A percentile compares a stretch with the other conserved stretches of the same genome.
phyloP scores from a whole-genome alignment of 352 stramenopile species.

The Plasmopara halstedii region DNA sequence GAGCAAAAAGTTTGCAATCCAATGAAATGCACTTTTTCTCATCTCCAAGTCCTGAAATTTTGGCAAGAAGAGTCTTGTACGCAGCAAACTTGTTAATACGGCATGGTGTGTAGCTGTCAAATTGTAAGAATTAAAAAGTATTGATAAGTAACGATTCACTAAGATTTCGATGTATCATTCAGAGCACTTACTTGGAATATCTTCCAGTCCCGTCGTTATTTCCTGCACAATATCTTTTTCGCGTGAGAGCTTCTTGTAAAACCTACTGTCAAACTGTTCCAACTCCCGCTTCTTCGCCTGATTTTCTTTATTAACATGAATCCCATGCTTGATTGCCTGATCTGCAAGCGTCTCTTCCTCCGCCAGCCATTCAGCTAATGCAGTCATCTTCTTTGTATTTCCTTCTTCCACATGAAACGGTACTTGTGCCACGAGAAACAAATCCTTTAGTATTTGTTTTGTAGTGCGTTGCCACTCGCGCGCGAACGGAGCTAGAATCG shows the following conservation, averaged over 20 bases:
- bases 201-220: slow-evolving; percentile 64
- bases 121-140: background rate
- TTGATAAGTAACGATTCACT: background rate
- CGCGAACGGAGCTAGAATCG: slow-evolving; percentile 41
- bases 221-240: slow-evolving; percentile 75
- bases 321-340: slow-evolving; percentile 24
- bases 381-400: slow-evolving; percentile 17
- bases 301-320: slow-evolving; percentile 36
- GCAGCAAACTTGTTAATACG: slow-evolving; percentile 49
- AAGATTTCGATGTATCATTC: background rate
- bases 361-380: slow-evolving; percentile 44
- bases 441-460: slow-evolving; percentile 45
- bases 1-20: slow-evolving; percentile 72
- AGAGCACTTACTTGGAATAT: slow-evolving; percentile 41
- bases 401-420: slow-evolving; percentile 19
- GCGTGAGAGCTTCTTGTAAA: slow-evolving; percentile 48
- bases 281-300: slow-evolving; percentile 31
- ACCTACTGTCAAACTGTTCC: slow-evolving; percentile 50
- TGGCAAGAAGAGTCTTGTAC: slow-evolving; percentile 52
- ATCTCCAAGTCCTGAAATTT: slow-evolving; percentile 45
- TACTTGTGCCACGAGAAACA: slow-evolving; percentile 55
- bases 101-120: slow-evolving; percentile 42
- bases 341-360: slow-evolving; percentile 32
- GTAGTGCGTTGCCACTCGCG: slow-evolving; percentile 62
- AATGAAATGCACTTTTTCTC: slow-evolving; percentile 58